Base-by-base conservation (phyloP, 140 eudicot species). In the Bidens hawaiensis region DNA sequence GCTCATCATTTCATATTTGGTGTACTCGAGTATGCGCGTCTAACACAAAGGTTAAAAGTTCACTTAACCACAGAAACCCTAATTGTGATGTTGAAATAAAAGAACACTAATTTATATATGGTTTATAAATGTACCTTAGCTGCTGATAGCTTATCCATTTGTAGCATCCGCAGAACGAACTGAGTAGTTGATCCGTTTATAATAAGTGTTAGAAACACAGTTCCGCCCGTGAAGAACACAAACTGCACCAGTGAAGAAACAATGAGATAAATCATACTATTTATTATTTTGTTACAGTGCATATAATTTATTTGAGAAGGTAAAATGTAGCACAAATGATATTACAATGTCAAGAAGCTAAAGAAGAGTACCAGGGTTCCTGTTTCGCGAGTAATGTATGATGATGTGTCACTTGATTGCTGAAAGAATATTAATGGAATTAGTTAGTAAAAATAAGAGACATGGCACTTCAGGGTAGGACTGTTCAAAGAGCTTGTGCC, bases 121-220 rank as follows among this genome's bases (percentile, higher is more conserved):
- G 64, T 19, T 16, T 11, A 21, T 64, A 64, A 30, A 67, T 18
- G 16, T 72, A 88, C 99, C 99, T 91, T 87, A 24, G 89, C 82
- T 15, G 79, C 55, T 12, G 99, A 87, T 28, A 93, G 72, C 73
- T 70, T 87, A 71, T 85, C 94, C 99, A 91, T 68, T 19, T 54
- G 50, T 60, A 91, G 84, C 70, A 78, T 11, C 50, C 78, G 87
- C 50, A 91, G 77, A 64, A 85, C 40, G 72, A 91, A 91, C 71
- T 91, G 96, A 33, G 99, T 85, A 27, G 99, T 87, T 71, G 99
- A 91, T 62, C 99, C 99, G 65, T 91, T 91, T 62, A 91, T 62
- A 14, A 88, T 79, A 26, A 91, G 96, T 18, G 99, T 91, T 14
- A 91, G 80, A 62, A 91, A 85, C 42, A 91, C 96, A 41, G 79